These are phyloP conservation scores for Vanrija sp. DNA, from an alignment of 1,284 basidiomycete species.

Conservation along the genomic window DNA sequence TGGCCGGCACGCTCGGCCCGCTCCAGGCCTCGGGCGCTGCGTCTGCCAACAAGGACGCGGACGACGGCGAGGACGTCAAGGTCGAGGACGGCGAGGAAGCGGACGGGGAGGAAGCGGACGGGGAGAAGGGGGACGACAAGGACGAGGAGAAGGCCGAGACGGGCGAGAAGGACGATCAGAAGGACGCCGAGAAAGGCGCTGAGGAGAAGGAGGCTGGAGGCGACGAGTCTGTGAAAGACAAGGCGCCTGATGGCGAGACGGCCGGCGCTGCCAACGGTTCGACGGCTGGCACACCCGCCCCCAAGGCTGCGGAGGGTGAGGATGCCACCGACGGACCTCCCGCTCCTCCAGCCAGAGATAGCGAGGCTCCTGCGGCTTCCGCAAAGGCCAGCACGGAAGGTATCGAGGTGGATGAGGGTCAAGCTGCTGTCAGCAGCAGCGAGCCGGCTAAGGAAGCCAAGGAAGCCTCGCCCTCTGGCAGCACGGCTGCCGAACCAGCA, in stretches of 20 bases:
- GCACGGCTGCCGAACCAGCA: too few species aligned
- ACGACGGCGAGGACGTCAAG: not conserved
- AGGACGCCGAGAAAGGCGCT: not conserved
- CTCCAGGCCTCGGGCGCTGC: constrained; percentile 36
- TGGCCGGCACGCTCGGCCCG: constrained; percentile 30
- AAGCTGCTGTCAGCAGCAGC: too few species aligned
- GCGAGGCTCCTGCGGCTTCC: too few species aligned
- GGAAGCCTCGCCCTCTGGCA: not conserved
- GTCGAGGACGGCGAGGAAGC: not conserved
- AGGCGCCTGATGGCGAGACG: not conserved
- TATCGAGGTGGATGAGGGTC: too few species aligned
- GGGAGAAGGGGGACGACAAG: not conserved
- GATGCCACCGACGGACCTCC: too few species aligned
- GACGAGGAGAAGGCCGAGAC: not conserved
- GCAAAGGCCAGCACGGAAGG: too few species aligned
- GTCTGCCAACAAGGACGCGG: not conserved
- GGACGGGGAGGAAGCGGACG: not conserved
- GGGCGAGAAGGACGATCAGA: not conserved
- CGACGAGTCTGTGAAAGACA: not conserved
- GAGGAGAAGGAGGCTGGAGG: not conserved
- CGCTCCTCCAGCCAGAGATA: too few species aligned
- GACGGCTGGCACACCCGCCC: constrained; percentile 12
- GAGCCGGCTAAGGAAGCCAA: too few species aligned
- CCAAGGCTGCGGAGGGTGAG: not conserved
- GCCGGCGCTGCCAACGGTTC: too few species aligned